Evolutionary conservation across 225 moss, liverwort and hornwort species (phyloP).

Genomic region (Marchantia polymorpha): DNA sequence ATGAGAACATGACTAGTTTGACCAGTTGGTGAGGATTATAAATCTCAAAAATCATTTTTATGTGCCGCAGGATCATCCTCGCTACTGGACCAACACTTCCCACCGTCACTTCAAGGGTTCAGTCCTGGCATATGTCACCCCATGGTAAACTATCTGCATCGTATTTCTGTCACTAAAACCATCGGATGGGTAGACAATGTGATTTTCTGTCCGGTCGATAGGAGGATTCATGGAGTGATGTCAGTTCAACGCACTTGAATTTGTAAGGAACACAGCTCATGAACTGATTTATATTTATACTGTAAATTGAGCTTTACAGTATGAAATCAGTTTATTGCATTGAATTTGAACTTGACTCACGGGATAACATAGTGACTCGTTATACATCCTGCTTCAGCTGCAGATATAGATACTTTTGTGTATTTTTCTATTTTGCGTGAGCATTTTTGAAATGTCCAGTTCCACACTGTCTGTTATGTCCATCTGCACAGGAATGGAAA

Average conservation of each 20-base stretch:
- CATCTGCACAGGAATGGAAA: constrained; percentile 67
- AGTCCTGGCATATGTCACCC: constrained; percentile 49
- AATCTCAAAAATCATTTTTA: too few species aligned
- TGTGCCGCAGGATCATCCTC: constrained; percentile 38
- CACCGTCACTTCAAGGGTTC: constrained; percentile 42
- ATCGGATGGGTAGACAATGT: neutral
- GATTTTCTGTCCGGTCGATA: neutral
- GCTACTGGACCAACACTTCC: constrained; percentile 41
- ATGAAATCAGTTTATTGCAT: too few species aligned
- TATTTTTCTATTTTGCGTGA: too few species aligned
- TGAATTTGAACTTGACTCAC: too few species aligned
- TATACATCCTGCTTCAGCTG: too few species aligned
- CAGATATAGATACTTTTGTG: too few species aligned
- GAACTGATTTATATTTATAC: too few species aligned
- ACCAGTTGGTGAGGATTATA: too few species aligned
- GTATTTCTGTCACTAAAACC: neutral
- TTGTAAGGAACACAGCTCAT: too few species aligned
- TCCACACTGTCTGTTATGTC: neutral
- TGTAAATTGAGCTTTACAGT: too few species aligned
- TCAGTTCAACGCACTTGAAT: neutral
- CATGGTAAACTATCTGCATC: constrained; percentile 32
- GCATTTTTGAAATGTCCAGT: neutral
- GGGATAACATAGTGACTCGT: too few species aligned
- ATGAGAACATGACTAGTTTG: neutral
- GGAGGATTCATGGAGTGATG: neutral